Conservation (phyloP, 371 early-diverging fungal species). For the Mortierella sp. region DNA sequence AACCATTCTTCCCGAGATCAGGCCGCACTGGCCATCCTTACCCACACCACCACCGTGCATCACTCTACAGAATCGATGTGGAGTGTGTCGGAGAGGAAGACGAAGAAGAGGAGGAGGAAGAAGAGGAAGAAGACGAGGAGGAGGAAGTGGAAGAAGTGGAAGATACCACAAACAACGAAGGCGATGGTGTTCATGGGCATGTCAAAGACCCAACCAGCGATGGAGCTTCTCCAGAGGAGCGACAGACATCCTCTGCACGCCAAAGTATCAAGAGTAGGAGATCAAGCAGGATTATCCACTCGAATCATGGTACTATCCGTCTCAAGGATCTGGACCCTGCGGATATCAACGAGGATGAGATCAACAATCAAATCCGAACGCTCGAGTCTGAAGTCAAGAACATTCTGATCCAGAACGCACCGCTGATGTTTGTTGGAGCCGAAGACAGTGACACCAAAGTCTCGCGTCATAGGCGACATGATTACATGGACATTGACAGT, state of each 20-base stretch:
- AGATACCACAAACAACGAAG: not conserved
- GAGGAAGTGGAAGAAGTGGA: conserved; percentile 2
- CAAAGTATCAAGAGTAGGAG: not conserved
- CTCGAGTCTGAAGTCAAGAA: conserved; percentile 50
- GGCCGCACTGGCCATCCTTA: conserved; percentile 17
- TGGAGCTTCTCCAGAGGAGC: not conserved
- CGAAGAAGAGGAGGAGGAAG: conserved; percentile 40
- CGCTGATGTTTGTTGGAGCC: conserved; percentile 19
- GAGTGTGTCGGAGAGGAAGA: conserved; percentile 51
- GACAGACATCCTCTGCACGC: not conserved
- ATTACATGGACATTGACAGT: conserved; percentile 2
- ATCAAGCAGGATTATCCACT: conserved; percentile 5
- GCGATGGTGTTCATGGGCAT: not conserved
- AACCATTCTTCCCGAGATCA: conserved; percentile 20
- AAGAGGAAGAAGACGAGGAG: conserved; percentile 9
- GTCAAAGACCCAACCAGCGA: not conserved
- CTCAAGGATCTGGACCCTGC: conserved; percentile 29
- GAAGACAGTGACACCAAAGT: not conserved
- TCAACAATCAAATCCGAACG: conserved; percentile 36
- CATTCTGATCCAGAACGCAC: conserved; percentile 29
- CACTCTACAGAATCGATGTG: conserved; percentile 47
- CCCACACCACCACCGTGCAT: conserved; percentile 44
- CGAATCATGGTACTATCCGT: conserved; percentile 19
- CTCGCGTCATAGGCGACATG: not conserved
- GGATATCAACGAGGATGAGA: conserved; percentile 39